Conservation (phyloP, 2,329 filamentous ascomycete species). For the Lecanoromycetidae sp. region DNA sequence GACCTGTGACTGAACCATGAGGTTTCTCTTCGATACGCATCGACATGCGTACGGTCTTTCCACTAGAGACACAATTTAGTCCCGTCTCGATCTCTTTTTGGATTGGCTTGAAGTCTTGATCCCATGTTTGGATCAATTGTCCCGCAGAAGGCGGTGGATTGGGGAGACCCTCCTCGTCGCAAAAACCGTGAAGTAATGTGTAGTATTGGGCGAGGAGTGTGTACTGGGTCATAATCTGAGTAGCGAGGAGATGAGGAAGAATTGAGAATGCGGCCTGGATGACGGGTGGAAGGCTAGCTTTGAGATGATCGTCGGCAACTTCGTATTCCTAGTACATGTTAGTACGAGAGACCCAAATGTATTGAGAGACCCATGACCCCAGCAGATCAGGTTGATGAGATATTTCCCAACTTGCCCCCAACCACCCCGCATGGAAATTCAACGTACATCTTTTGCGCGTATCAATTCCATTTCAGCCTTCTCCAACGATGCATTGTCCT, state of each 20-base stretch:
- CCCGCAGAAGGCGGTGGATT: slow-evolving; percentile 62
- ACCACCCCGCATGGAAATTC: not conserved
- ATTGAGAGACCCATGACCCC: not conserved
- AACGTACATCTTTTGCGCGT: slow-evolving; percentile 48
- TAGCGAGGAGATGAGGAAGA: slow-evolving; percentile 57
- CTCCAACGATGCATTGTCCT: slow-evolving; percentile 58
- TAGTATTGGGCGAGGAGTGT: slow-evolving; percentile 66
- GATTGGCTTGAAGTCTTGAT: slow-evolving; percentile 48
- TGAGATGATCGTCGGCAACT: slow-evolving; percentile 61
- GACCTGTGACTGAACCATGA: slow-evolving; percentile 30
- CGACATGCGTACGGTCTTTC: slow-evolving; percentile 51
- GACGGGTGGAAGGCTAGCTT: slow-evolving; percentile 57
- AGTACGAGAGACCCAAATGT: not conserved
- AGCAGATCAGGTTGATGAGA: not conserved
- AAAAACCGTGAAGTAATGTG: slow-evolving; percentile 63
- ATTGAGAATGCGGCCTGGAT: slow-evolving; percentile 59
- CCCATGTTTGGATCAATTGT: slow-evolving; percentile 56
- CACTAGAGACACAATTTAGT: slow-evolving; percentile 51
- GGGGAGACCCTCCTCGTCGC: slow-evolving; percentile 54
- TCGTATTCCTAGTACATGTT: slow-evolving; percentile 50
- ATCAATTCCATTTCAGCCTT: slow-evolving; percentile 62
- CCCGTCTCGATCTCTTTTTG: slow-evolving; percentile 53
- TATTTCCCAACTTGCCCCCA: not conserved
- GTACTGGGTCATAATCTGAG: slow-evolving; percentile 66
- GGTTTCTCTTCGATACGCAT: slow-evolving; percentile 37